phyloP scores from a whole-genome alignment of 2,329 filamentous ascomycete species.

The Epichloe sp. region DNA sequence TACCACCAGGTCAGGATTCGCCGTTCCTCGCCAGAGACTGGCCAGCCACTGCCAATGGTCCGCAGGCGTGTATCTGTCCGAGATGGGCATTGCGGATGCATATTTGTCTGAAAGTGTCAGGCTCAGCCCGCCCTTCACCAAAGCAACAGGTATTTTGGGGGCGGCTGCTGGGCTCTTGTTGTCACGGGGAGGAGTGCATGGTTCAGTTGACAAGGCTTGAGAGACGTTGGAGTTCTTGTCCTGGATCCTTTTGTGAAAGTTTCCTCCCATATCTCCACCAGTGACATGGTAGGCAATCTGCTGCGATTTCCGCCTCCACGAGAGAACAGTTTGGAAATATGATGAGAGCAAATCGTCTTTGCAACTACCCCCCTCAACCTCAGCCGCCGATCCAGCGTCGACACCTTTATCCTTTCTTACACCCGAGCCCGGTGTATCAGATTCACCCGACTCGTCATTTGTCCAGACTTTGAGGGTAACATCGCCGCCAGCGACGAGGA shows the following conservation, averaged over 20 bases:
- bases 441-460: constrained; percentile 14
- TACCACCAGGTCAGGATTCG: constrained; percentile 68
- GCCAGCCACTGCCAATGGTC: constrained; percentile 98
- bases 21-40: constrained; percentile 76
- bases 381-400: neutral
- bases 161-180: constrained; percentile 5
- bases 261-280: neutral
- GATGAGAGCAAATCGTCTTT: constrained; percentile 32
- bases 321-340: constrained; percentile 51
- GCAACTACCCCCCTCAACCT: constrained; percentile 1
- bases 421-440: neutral
- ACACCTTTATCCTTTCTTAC: neutral
- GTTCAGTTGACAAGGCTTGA: constrained; percentile 2
- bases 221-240: constrained; percentile 1
- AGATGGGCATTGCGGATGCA: constrained; percentile 59
- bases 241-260: constrained; percentile 1
- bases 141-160: constrained; percentile 48
- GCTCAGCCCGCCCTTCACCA: constrained; percentile 68
- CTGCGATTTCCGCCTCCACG: constrained; percentile 62
- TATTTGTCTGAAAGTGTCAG: constrained; percentile 66
- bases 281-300: constrained; percentile 49
- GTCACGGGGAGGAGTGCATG: constrained; percentile 3
- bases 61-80: constrained; percentile 64
- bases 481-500: constrained; percentile 36
- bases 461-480: constrained; percentile 31